Conservation (phyloP, 805 yeast species). For the Kluyveromyces siamensis region DNA sequence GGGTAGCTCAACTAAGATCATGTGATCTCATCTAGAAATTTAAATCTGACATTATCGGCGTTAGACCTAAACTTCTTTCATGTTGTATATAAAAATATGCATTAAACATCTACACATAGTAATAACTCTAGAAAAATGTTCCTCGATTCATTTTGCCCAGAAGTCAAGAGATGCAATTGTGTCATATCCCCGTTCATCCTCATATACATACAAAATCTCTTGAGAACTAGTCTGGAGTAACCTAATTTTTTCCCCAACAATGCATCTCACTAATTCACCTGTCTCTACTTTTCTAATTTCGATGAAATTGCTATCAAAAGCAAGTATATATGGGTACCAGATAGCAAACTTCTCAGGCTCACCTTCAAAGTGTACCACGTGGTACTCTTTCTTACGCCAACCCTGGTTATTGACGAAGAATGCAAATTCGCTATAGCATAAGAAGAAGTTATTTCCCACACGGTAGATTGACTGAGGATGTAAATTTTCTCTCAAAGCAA, state of each 20-base stretch:
- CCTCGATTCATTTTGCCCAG: slow-evolving; percentile 42
- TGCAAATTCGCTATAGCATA: slow-evolving; percentile 87
- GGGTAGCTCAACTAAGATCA: background rate
- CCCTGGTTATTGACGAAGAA: slow-evolving; percentile 92
- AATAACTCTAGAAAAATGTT: background rate
- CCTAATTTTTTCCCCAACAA: slow-evolving; percentile 85
- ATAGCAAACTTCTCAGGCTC: slow-evolving; percentile 85
- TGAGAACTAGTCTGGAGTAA: slow-evolving; percentile 84
- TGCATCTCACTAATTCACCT: slow-evolving; percentile 77
- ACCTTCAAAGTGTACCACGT: slow-evolving; percentile 97
- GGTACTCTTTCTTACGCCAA: slow-evolving; percentile 89
- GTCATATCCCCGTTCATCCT: slow-evolving; percentile 82
- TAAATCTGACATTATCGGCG: too few relatives aligned
- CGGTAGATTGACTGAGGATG: slow-evolving; percentile 90
- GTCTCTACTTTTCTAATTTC: slow-evolving; percentile 89
- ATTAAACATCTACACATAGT: background rate
- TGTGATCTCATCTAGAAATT: too few relatives aligned
- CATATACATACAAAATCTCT: slow-evolving; percentile 88
- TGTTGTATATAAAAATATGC: background rate
- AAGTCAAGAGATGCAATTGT: slow-evolving; percentile 89
- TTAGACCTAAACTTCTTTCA: background rate
- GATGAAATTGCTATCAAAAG: slow-evolving; percentile 83
- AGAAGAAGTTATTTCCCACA: slow-evolving; percentile 76
- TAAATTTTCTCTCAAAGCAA: slow-evolving; percentile 61
- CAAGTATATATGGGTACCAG: slow-evolving; percentile 87